phyloP scores from a whole-genome alignment of 345 rosid genomes.

The Populus davidiana region DNA sequence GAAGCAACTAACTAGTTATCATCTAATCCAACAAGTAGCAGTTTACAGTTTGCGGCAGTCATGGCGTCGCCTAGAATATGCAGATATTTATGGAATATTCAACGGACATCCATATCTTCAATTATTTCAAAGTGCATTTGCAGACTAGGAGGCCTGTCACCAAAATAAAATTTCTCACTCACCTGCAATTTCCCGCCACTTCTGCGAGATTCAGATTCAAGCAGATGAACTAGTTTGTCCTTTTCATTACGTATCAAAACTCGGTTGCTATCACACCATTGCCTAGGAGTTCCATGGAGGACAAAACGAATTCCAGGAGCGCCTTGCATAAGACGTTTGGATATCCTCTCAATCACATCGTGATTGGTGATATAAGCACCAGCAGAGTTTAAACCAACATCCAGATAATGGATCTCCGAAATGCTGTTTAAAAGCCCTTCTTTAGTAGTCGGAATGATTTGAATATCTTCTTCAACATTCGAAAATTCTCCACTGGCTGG shows the following conservation, averaged over 20 bases:
- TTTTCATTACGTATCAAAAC: conserved; percentile 60
- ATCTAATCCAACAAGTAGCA: not conserved
- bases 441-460: conserved; percentile 44
- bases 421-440: conserved; percentile 59
- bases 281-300: conserved; percentile 91
- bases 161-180: conserved; percentile 58
- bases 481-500: conserved; percentile 8
- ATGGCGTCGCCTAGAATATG: not conserved
- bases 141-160: conserved; percentile 51
- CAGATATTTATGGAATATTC: not conserved
- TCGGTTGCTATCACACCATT: conserved; percentile 69
- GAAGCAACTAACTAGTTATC: too few species aligned
- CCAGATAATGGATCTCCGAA: conserved; percentile 65
- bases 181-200: conserved; percentile 49
- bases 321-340: conserved; percentile 34
- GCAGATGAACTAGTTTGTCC: conserved; percentile 48
- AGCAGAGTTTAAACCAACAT: conserved; percentile 69
- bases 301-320: conserved; percentile 38
- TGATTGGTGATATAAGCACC: conserved; percentile 72
- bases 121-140: conserved; percentile 87
- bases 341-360: conserved; percentile 43
- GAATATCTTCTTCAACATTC: conserved; percentile 23
- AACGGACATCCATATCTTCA: conserved; percentile 61
- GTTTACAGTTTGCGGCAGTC: not conserved
- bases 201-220: conserved; percentile 42